These are phyloP conservation scores for Cladophialophora yegresii DNA, from an alignment of 2,329 filamentous ascomycete species.

Conservation along the genomic window DNA sequence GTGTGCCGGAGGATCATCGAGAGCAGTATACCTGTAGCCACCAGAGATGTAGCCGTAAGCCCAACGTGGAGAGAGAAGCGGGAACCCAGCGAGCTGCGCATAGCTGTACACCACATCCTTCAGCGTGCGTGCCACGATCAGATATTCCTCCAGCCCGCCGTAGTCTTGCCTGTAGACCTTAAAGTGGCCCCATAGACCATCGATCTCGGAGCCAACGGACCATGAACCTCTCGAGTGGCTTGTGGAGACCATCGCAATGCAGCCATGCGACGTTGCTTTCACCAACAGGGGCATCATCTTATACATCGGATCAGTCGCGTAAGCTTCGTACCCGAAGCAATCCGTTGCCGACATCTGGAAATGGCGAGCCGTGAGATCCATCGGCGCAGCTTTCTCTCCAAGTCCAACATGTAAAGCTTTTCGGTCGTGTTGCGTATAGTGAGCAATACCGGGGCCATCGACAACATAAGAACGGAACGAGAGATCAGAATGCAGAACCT, in stretches of 20 bases:
- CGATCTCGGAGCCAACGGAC: conserved; percentile 70
- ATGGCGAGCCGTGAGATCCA: conserved; percentile 67
- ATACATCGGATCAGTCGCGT: conserved; percentile 71
- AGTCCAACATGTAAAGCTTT: conserved; percentile 68
- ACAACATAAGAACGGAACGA: conserved; percentile 66
- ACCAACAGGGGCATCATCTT: conserved; percentile 75
- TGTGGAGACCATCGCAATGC: conserved; percentile 68
- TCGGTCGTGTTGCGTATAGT: conserved; percentile 65
- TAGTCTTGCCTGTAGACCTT: conserved; percentile 73
- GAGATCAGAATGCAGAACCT: conserved; percentile 63
- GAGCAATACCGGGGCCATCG: conserved; percentile 63
- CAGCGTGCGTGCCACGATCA: conserved; percentile 66
- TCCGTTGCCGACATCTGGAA: conserved; percentile 70
- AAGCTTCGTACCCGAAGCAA: conserved; percentile 71
- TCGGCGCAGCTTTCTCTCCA: conserved; percentile 71
- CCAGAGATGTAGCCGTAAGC: conserved; percentile 73
- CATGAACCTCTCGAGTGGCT: conserved; percentile 65
- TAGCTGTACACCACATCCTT: conserved; percentile 67
- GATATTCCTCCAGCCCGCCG: conserved; percentile 71
- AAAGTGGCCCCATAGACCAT: conserved; percentile 73
- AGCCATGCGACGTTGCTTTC: conserved; percentile 65
- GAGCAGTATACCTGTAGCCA: conserved; percentile 63
- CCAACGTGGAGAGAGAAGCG: conserved; percentile 68
- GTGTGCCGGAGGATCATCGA: conserved; percentile 57
- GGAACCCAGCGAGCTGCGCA: conserved; percentile 68